Base-by-base conservation (phyloP, 192 early-diverging fungal species). In the Coemansia sp. region DNA sequence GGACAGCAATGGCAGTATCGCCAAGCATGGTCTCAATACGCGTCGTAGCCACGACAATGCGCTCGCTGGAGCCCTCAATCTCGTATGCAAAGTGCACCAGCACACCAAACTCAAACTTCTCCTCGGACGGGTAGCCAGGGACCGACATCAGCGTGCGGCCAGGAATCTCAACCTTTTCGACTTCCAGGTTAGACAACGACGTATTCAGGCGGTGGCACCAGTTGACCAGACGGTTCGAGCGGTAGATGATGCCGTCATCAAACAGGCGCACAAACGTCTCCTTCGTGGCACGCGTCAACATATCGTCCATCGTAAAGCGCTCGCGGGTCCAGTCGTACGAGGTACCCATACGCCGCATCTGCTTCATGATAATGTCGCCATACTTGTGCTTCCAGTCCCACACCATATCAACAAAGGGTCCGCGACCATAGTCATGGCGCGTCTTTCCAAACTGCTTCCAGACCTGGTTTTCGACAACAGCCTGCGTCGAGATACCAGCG, bases 21-120 rank as follows among this genome's bases (percentile, higher is more conserved):
- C 96, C 97, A 22, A 99, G 85, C 97, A 99, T 99, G 54, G 97
- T 99, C 83, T 99, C 97, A 59, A 97, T 85, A 91, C 97, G 95
- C 9, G 97, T 99, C 10, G 97, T 99, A 8, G 97, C 97, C 50
- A 99, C 93, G 68, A 94, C 76, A 60, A 99, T 88, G 66, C 89
- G 86, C 72, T 98, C 97, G 56, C 87, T 87, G 43, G 88, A 87
- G 66, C 83, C 83, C 72, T 96, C 95, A 24, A 99, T 84, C 54
- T 85, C 84, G 82, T 99, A 99, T 5, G 90, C 94, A 77, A 99
- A 99, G 38, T 91, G 90, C 45, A 94, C 90, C 67, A 99, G 79
- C 38, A 98, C 94, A 76, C 97, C 97, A 87, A 99, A 99, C 84
- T 99, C 95, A 70, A 98, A 95, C 82, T 95, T 93, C 73, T 96